Evolutionary conservation across 495 filamentous ascomycete genomes (phyloP), one percentile per base, ranked within the genome.

Genomic region (Penicilliopsis zonata): DNA sequence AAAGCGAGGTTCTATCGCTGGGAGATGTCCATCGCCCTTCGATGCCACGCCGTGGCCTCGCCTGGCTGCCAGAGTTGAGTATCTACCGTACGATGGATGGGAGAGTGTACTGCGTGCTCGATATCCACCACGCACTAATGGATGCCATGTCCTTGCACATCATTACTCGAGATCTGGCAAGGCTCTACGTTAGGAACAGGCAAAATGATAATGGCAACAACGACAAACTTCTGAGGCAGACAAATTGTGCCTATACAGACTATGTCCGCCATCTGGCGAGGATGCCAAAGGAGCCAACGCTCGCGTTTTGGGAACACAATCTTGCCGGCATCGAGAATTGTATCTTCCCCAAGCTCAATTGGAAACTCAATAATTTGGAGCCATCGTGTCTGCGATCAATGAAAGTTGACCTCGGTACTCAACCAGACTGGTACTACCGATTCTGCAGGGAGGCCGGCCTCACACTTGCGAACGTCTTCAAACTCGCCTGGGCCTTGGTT

Each of bases 121-220:
- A 69, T 18, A 53, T 66, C 30, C 66, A 52, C 41, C 56, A 65
- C 41, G 46, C 61, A 17, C 24, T 60, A 13, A 43, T 47, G 24
- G 48, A 63, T 52, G 57, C 36, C 10, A 44, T 35, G 2, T 53
- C 49, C 2, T 38, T 48, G 8, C 22, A 37, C 2, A 38, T 53
- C 27, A 35, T 53, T 5, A 20, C 43, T 4, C 37, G 35, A 10
- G 49, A 53, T 13, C 35, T 53, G 9, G 46, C 46, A 1, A 30
- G 37, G 0, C 50, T 46, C 5, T 68, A 67, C 38, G 46, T 43
- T 12, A 53, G 38, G 10, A 30, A 47, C 1, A 36, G 47, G n/a
- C n/a, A n/a, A n/a, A n/a, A n/a, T n/a, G n/a, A n/a, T n/a, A n/a
- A n/a, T n/a, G n/a, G n/a, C n/a, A n/a, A n/a, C n/a, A n/a, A n/a